phyloP scores from a whole-genome alignment of 2,329 filamentous ascomycete genomes.

The Monosporascus sp. region DNA sequence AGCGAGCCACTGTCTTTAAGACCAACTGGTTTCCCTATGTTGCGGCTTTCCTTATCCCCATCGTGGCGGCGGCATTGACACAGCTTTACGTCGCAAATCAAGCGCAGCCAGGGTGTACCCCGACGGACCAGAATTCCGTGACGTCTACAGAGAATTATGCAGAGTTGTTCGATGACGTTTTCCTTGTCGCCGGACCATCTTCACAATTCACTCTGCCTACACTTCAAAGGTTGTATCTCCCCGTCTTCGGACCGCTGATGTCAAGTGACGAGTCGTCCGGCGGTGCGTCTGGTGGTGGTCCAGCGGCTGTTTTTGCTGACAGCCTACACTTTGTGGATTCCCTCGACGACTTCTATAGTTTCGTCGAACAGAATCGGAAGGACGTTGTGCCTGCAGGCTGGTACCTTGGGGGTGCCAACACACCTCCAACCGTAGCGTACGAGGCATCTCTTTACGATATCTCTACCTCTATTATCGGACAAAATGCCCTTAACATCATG shows the following conservation, averaged over 20 bases:
- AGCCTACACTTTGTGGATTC: slow-evolving; percentile 54
- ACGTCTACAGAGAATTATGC: slow-evolving; percentile 32
- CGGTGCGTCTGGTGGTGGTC: neutral
- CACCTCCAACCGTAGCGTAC: slow-evolving; percentile 65
- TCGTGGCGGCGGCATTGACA: slow-evolving; percentile 73
- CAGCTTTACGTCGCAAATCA: slow-evolving; percentile 63
- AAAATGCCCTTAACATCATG: slow-evolving; percentile 62
- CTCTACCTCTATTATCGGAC: slow-evolving; percentile 53
- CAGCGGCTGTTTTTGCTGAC: slow-evolving; percentile 20
- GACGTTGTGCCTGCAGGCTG: slow-evolving; percentile 74
- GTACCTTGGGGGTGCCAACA: slow-evolving; percentile 61
- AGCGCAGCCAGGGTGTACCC: slow-evolving; percentile 23
- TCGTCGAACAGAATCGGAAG: slow-evolving; percentile 56
- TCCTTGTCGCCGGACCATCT: slow-evolving; percentile 39
- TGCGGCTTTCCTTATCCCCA: slow-evolving; percentile 69
- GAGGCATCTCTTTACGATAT: slow-evolving; percentile 55
- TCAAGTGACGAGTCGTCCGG: neutral
- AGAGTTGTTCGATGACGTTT: slow-evolving; percentile 28
- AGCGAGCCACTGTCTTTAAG: slow-evolving; percentile 71
- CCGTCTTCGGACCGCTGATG: slow-evolving; percentile 31
- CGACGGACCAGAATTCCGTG: slow-evolving; percentile 23
- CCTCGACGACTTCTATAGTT: slow-evolving; percentile 62
- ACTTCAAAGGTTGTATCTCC: slow-evolving; percentile 31
- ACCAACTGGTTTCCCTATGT: slow-evolving; percentile 73
- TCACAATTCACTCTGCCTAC: slow-evolving; percentile 31